Percentiles rank a stretch among this genome's conserved stretches.
These are phyloP conservation scores for Irpex lacteus DNA, from an alignment of 1,284 basidiomycete species.

Conservation along the genomic window DNA sequence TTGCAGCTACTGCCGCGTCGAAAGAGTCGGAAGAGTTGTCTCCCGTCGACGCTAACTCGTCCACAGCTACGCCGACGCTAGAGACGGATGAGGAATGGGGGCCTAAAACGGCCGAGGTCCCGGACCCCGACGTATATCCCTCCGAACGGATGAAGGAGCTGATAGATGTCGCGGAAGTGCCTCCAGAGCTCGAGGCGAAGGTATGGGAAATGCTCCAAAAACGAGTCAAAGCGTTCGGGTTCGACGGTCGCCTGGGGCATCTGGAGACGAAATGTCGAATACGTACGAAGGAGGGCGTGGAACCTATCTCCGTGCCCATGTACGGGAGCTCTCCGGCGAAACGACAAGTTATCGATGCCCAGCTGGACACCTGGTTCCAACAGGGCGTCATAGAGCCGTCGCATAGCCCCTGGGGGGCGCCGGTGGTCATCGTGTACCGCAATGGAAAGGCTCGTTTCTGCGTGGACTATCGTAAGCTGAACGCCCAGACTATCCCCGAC, in stretches of 20 bases:
- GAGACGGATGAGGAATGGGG: neutral
- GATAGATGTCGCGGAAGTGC: slow-evolving; percentile 7
- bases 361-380: slow-evolving; percentile 28
- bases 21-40: no score
- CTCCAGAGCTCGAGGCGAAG: neutral
- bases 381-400: slow-evolving; percentile 33
- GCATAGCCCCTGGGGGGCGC: slow-evolving; percentile 32
- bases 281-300: slow-evolving; percentile 1
- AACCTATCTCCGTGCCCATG: slow-evolving; percentile 24
- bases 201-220: neutral
- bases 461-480: no score
- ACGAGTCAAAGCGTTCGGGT: no score
- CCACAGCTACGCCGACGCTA: no score
- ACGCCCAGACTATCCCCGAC: slow-evolving; percentile 33
- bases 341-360: slow-evolving; percentile 29
- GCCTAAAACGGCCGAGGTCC: slow-evolving; percentile 9
- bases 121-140: no score
- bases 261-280: neutral
- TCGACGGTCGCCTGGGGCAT: neutral
- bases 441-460: slow-evolving; percentile 37
- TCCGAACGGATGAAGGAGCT: slow-evolving; percentile 1
- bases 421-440: slow-evolving; percentile 31
- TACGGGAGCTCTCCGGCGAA: slow-evolving; percentile 30
- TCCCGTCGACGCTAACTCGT: no score
- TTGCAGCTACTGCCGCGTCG: no score